Evolutionary conservation across 1,284 basidiomycete species (phyloP).

Genomic region (Erythrobasidium hasegawianum): DNA sequence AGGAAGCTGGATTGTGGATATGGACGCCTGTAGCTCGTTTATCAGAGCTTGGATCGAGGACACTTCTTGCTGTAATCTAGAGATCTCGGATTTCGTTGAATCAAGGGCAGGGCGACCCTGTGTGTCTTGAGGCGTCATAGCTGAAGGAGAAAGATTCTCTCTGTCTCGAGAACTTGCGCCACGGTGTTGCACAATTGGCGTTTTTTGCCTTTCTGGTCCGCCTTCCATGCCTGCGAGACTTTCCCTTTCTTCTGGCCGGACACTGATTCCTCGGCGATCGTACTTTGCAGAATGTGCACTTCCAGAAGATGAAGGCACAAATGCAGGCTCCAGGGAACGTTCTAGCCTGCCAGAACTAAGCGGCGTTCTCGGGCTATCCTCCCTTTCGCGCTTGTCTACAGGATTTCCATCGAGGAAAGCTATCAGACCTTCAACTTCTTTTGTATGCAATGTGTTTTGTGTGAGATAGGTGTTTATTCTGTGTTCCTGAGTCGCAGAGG

Average conservation of each 20-base stretch:
- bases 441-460: not conserved
- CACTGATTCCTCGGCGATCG: too few relatives aligned
- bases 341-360: too few relatives aligned
- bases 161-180: too few relatives aligned
- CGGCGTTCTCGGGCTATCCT: too few relatives aligned
- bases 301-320: too few relatives aligned
- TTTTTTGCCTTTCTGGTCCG: too few relatives aligned
- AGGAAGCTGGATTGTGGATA: not conserved
- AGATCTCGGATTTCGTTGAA: not conserved
- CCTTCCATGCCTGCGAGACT: too few relatives aligned
- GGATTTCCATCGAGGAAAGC: not conserved
- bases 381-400: not conserved
- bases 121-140: not conserved
- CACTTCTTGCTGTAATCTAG: conserved; percentile 3
- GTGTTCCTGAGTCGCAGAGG: not conserved
- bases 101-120: not conserved
- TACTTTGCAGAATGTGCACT: too few relatives aligned
- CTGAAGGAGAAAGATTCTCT: not conserved
- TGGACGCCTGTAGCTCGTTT: not conserved
- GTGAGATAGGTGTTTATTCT: not conserved
- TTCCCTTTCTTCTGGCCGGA: too few relatives aligned
- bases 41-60: not conserved
- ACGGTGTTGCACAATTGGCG: too few relatives aligned
- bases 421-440: not conserved
- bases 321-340: too few relatives aligned